Base-by-base conservation (phyloP, 2,329 filamentous ascomycete genomes). In the Penicillium sp. region DNA sequence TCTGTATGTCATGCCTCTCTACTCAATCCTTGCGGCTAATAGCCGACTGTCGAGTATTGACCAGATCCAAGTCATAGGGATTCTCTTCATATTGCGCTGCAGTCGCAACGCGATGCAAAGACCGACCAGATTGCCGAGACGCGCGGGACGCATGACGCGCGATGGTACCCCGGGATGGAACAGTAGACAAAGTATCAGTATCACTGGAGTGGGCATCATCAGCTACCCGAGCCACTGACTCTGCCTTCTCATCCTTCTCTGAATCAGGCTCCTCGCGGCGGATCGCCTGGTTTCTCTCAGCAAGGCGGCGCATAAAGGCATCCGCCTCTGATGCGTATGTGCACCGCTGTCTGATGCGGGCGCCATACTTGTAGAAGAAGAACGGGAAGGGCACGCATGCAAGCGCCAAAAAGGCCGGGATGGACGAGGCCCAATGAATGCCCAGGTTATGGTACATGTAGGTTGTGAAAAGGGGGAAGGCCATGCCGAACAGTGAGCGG, bases 1-100 rank as follows among this genome's bases (percentile, higher is more conserved):
- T 47, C 13, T 2, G 13, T 17, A 29, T 29, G 25, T 8, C 25
- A 29, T 23, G 6, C 17, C 9, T 21, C 21, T 9, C 21, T 9
- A 17, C 17, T 63, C 53, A 64, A 31, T 57, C 50, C 21, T 62
- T 57, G n/a, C 55, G 56, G 37, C 64, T 65, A 10, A 69, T 63
- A 21, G 56, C 62, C 12, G 66, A 69, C 35, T 68, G 57, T 17
- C 64, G 69, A 4, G 76, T 78, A 62, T 79, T 73, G 49, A 79
- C 75, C n/a, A 76, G 71, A 56, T 79, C 77, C 57, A 79, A 70
- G 57, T 77, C 75, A 58, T 74, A 79, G 3, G 77, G 77, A 50
- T 77, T 78, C 8, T 70, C 75, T 17, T 79, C 76, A 49, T 79
- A 79, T 27, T 63, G 62, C 33, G 64, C 61, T 15, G 63, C 66